Evolutionary conservation across 257 asterid species (phyloP), one percentile per base, ranked within the genome.

Genomic region (Nyctanthes arbortristis): DNA sequence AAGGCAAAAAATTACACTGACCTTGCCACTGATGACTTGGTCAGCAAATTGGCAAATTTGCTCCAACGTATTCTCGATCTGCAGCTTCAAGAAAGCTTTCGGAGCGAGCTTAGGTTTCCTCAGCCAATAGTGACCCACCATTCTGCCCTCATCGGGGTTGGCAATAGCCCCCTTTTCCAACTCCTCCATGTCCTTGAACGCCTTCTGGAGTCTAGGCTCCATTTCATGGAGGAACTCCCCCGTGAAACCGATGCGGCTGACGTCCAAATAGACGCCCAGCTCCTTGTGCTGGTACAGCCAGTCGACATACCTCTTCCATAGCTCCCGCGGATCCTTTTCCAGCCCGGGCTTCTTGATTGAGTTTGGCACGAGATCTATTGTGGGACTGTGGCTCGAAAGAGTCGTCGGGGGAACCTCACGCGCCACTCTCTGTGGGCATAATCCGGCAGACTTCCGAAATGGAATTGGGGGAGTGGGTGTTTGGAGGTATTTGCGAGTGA

Each of bases 101-200:
- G 99, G 98, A 1, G 99, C 96, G 36, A 84, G 92, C 31, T 84
- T 74, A 4, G 99, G 88, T 59, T 82, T 85, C 47, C 99, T 79
- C 71, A 94, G 68, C 99, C 99, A 94, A 72, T 94, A 94, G 63
- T 94, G 99, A 0, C 99, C 99, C 61, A 94, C 99, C 98, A 94
- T 94, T 70, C 99, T 83, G 8, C 97, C 91, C 75, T 94, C 99
- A 47, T 94, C 99, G 0, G 99, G 99, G 37, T 94, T 94, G 1
- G 99, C 96, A 83, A 94, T 94, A 12, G 98, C 88, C 2, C 99
- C 99, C 71, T 87, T 91, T 78, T 94, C 99, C 8, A 94, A 88
- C 65, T 85, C 92, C 75, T 59, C 89, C 99, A 94, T 94, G 14
- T 85, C 89, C 75, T 71, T 73, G 33, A 94, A 92, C 27, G 97